phyloP scores from a whole-genome alignment of 495 filamentous ascomycete species.

The Daldinia decipiens region DNA sequence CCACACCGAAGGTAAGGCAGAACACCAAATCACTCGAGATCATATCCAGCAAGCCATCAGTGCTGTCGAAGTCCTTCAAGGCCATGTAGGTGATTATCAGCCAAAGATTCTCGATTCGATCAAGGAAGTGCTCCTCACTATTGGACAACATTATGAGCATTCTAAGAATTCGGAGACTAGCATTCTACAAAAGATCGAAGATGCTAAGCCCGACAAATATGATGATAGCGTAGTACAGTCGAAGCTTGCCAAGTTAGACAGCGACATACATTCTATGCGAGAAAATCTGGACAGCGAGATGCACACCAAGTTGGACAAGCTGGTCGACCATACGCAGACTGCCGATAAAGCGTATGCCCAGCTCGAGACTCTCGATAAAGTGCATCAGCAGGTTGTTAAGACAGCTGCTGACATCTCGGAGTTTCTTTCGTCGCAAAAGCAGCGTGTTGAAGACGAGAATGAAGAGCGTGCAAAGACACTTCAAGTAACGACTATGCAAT shows the following conservation, averaged over 20 bases:
- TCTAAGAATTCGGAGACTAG: conserved; percentile 59
- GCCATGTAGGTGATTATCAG: conserved; percentile 78
- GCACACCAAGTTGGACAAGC: conserved; percentile 85
- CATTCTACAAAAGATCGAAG: conserved; percentile 65
- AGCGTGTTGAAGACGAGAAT: conserved; percentile 78
- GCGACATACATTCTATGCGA: conserved; percentile 44
- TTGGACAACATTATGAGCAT: conserved; percentile 83
- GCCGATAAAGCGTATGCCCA: conserved; percentile 68
- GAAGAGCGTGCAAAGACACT: conserved; percentile 82
- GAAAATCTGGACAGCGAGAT: conserved; percentile 66
- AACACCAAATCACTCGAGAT: conserved; percentile 80
- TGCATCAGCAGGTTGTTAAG: conserved; percentile 86
- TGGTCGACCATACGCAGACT: conserved; percentile 72
- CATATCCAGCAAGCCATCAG: conserved; percentile 76
- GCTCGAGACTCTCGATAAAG: conserved; percentile 82
- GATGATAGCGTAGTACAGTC: conserved; percentile 47
- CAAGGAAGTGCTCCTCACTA: conserved; percentile 81
- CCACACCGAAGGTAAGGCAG: conserved; percentile 73
- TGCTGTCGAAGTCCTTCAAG: conserved; percentile 79
- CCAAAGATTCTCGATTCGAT: conserved; percentile 85
- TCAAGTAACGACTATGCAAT: conserved; percentile 80
- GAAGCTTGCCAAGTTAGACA: conserved; percentile 49
- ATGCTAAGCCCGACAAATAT: conserved; percentile 62
- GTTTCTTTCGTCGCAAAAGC: conserved; percentile 83
- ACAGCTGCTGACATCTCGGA: conserved; percentile 88